Evolutionary conservation across 805 yeast species (phyloP), one percentile per base, ranked within the genome.

Genomic region (Lachancea fermentati): DNA sequence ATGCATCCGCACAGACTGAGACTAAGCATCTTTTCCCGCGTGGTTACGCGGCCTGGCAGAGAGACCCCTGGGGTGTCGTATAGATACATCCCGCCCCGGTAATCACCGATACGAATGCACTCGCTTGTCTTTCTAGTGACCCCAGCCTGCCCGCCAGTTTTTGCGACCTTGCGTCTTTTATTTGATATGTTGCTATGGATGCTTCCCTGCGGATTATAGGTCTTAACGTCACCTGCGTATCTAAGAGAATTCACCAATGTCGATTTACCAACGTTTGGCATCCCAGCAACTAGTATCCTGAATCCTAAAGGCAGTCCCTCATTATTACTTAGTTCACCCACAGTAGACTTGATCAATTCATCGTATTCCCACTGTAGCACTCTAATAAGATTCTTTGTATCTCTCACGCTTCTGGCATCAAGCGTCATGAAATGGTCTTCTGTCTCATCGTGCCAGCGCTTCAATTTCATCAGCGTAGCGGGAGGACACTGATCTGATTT

Each of bases 261-360:
- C 9, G 95, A 84, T 61, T 93, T 93, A 0, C 98, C 98, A n/a
- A 88, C 95, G 58, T 93, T 93, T 1, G 98, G 98, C 93, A 93
- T 85, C 0, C 98, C 98, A 5, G 82, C 79, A 33, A 91, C 76
- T 68, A 89, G 68, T 42, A 85, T 61, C 16, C 88, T 63, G 35
- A 84, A 66, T 0, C 97, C 97, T 44, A 88, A 61, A 0, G 97
- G 96, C 0, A 96, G 94, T 1, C 80, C 76, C 14, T 58, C 60
- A 71, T 41, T 29, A 30, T 41, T 39, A 17, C 42, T 44, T 16
- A 45, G 40, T 18, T 44, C 37, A 28, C 43, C 43, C 30, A 39
- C 16, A 12, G 22, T 36, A 19, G 36, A 26, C 19, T 26, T 33
- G 11, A 40, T 30, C 26, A 78, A 66, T 3, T 57, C 46, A 19